These are phyloP conservation scores for Kodamaea lidongshanica DNA, from an alignment of 805 yeast genomes.

Conservation along the genomic window DNA sequence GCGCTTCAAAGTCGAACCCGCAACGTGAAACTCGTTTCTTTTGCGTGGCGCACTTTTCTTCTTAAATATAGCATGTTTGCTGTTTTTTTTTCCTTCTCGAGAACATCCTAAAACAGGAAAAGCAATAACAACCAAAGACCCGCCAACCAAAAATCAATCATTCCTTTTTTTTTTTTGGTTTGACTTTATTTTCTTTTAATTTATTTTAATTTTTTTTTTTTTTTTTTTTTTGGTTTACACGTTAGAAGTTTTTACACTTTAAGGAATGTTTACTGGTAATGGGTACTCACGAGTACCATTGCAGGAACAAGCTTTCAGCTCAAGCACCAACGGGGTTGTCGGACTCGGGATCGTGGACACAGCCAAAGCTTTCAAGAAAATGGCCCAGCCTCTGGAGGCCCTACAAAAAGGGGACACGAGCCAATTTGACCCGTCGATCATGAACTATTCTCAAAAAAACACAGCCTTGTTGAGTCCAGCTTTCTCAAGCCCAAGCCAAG, in stretches of 20 bases:
- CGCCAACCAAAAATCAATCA: no score
- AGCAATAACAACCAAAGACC: no score
- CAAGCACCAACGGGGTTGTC: neutral
- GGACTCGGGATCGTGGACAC: no score
- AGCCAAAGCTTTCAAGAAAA: constrained; percentile 18
- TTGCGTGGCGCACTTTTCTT: no score
- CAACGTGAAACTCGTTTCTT: no score
- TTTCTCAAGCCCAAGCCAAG: constrained; percentile 45
- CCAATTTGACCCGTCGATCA: constrained; percentile 17
- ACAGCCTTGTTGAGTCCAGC: constrained; percentile 31
- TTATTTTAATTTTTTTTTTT: no score
- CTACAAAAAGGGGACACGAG: constrained; percentile 7
- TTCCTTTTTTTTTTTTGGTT: no score
- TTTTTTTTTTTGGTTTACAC: constrained; percentile 2
- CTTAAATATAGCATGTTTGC: no score
- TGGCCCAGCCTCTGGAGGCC: constrained; percentile 34
- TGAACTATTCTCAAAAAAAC: constrained; percentile 3
- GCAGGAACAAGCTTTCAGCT: constrained; percentile 8
- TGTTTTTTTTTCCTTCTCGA: no score
- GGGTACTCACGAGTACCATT: constrained; percentile 7
- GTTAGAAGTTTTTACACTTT: constrained; percentile 1
- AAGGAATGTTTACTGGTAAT: constrained; percentile 7
- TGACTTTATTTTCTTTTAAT: no score
- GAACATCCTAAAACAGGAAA: no score
- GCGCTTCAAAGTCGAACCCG: no score